Conservation (phyloP, 139 green algal species). For the Deuterostichococcus epilithicus region DNA sequence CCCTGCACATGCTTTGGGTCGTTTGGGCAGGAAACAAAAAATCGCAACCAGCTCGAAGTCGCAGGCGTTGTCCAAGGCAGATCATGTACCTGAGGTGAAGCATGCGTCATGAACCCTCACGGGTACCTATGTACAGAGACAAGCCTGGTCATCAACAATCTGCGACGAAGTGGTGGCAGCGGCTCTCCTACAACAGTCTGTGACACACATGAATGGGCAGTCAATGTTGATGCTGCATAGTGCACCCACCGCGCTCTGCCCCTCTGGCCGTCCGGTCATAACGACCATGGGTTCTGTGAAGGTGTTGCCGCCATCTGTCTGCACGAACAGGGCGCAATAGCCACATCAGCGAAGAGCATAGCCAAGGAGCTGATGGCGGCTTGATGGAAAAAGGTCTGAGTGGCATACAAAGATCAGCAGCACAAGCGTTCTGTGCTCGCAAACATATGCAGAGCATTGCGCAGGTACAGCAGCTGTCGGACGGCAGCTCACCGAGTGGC, state of each 20-base stretch:
- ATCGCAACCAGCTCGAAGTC: background rate
- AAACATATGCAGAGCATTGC: constrained; percentile 3
- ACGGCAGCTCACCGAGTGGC: constrained; percentile 67
- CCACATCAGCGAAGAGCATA: too few species aligned
- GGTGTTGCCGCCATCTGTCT: constrained; percentile 70
- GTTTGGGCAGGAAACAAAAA: too few species aligned
- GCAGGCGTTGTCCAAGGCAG: background rate
- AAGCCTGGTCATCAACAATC: background rate
- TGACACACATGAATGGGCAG: too few species aligned
- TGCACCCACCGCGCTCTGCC: constrained; percentile 50
- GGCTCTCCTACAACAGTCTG: too few species aligned
- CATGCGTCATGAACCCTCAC: constrained; percentile 93
- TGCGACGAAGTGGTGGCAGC: too few species aligned
- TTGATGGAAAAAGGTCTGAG: too few species aligned
- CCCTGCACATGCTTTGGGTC: too few species aligned
- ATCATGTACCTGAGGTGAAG: constrained; percentile 74
- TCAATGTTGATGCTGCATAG: too few species aligned
- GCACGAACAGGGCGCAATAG: too few species aligned
- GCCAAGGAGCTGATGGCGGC: too few species aligned
- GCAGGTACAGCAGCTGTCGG: background rate
- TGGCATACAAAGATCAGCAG: background rate
- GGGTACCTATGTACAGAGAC: constrained; percentile 52
- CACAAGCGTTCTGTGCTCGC: too few species aligned
- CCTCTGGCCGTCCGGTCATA: constrained; percentile 76
- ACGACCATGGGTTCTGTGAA: constrained; percentile 86